phyloP scores from a whole-genome alignment of 768 basidiomycete genomes.

The Termitomyces sp. region DNA sequence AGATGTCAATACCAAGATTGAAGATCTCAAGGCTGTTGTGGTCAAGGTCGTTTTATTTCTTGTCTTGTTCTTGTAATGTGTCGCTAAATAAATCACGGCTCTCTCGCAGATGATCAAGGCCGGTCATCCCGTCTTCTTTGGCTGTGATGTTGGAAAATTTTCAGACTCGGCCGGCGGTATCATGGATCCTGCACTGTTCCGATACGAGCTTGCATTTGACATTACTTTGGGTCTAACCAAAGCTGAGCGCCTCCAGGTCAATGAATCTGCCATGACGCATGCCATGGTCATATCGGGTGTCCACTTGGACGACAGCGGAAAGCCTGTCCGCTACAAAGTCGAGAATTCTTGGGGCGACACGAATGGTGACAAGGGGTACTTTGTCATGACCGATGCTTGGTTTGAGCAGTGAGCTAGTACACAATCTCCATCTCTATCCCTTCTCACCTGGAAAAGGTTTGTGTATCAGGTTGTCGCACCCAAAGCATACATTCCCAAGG shows the following conservation, averaged over 20 bases:
- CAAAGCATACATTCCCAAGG: conserved; percentile 69
- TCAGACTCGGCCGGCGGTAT: conserved; percentile 67
- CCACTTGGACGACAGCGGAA: conserved; percentile 71
- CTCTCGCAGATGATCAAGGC: conserved; percentile 64
- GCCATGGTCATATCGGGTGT: conserved; percentile 94
- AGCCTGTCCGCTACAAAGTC: conserved; percentile 87
- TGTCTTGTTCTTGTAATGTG: background rate
- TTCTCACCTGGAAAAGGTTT: conserved; percentile 37
- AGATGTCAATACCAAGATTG: conserved; percentile 89
- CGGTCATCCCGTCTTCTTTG: conserved; percentile 90
- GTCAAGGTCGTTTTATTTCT: conserved; percentile 44
- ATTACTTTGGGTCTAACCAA: conserved; percentile 78
- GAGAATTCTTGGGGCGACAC: conserved; percentile 93
- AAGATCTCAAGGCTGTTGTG: conserved; percentile 75
- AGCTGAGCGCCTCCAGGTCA: conserved; percentile 74
- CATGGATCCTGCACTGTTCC: conserved; percentile 81
- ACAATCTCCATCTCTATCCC: background rate
- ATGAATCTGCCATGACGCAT: conserved; percentile 91
- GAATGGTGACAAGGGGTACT: conserved; percentile 79
- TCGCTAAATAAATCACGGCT: background rate
- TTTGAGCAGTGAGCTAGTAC: conserved; percentile 69
- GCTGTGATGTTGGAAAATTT: conserved; percentile 91
- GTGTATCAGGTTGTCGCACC: conserved; percentile 94
- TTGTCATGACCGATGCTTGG: conserved; percentile 90
- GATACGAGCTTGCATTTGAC: conserved; percentile 86